Conservation (phyloP, 306 rosid species). For the Pueraria montana region DNA sequence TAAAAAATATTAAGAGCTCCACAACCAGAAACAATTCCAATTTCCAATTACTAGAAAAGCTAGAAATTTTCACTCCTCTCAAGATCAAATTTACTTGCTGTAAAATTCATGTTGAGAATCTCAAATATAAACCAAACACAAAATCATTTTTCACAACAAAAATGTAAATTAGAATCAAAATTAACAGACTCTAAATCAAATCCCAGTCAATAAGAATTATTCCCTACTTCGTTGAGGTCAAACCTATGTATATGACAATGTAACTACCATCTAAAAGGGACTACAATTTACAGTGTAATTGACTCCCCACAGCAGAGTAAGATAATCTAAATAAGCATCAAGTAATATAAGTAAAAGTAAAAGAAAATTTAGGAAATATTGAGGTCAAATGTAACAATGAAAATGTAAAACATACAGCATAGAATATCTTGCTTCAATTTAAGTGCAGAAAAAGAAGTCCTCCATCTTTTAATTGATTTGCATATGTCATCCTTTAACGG, state of each 20-base stretch:
- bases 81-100: not conserved
- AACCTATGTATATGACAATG: conserved; percentile 6
- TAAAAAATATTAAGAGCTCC: not conserved
- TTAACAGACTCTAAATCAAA: conserved; percentile 14
- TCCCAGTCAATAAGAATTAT: conserved; percentile 10
- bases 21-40: not conserved
- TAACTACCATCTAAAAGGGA: conserved; percentile 12
- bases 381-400: conserved; percentile 31
- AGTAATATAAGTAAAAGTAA: not conserved
- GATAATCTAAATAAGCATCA: conserved; percentile 2
- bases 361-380: conserved; percentile 16
- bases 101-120: conserved; percentile 14
- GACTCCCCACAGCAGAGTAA: conserved; percentile 5
- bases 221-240: conserved; percentile 7
- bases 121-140: not conserved
- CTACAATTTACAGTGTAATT: not conserved
- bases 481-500: conserved; percentile 85
- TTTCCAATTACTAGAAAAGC: not conserved
- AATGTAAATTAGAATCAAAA: not conserved
- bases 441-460: conserved; percentile 89
- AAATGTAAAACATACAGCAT: conserved; percentile 68
- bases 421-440: conserved; percentile 94
- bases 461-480: conserved; percentile 84
- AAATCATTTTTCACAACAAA: not conserved
- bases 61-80: not conserved